Evolutionary conservation across 176 grass and related monocot species (phyloP).

Genomic region (Triticum timopheevii): DNA sequence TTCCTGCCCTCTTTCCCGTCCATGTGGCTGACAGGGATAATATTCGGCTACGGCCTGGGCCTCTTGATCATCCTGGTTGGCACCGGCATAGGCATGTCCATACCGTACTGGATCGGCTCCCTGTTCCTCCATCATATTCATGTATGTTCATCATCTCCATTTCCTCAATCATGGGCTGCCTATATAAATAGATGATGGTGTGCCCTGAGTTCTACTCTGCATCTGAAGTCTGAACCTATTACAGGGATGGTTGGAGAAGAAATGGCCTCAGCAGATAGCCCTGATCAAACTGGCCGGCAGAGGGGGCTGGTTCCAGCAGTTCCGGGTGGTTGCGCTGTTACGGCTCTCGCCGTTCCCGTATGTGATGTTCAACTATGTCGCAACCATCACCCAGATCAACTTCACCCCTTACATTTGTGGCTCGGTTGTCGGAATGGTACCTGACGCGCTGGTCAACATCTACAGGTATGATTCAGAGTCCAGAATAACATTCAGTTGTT

Average conservation of each 20-base stretch:
- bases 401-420: slow-evolving; percentile 80
- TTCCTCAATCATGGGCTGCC: not conserved
- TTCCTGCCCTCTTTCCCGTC: slow-evolving; percentile 80
- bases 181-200: no score
- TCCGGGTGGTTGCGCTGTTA: slow-evolving; percentile 61
- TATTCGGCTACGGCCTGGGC: slow-evolving; percentile 88
- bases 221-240: slow-evolving; percentile 25
- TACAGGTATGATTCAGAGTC: slow-evolving; percentile 61
- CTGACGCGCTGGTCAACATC: slow-evolving; percentile 85
- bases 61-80: slow-evolving; percentile 87
- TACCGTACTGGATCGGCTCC: slow-evolving; percentile 75
- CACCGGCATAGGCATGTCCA: slow-evolving; percentile 77
- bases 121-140: slow-evolving; percentile 70
- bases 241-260: slow-evolving; percentile 77
- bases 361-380: slow-evolving; percentile 71
- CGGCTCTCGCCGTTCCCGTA: slow-evolving; percentile 94
- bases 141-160: slow-evolving; percentile 38
- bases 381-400: slow-evolving; percentile 61
- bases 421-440: slow-evolving; percentile 86
- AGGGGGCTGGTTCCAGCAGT: slow-evolving; percentile 84
- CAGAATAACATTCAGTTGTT: not conserved
- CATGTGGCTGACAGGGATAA: slow-evolving; percentile 94
- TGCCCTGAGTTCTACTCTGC: not conserved
- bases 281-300: slow-evolving; percentile 66
- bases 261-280: slow-evolving; percentile 77